These are phyloP conservation scores for Jatropha podagrica DNA, from an alignment of 441 rosid genomes.

Conservation along the genomic window DNA sequence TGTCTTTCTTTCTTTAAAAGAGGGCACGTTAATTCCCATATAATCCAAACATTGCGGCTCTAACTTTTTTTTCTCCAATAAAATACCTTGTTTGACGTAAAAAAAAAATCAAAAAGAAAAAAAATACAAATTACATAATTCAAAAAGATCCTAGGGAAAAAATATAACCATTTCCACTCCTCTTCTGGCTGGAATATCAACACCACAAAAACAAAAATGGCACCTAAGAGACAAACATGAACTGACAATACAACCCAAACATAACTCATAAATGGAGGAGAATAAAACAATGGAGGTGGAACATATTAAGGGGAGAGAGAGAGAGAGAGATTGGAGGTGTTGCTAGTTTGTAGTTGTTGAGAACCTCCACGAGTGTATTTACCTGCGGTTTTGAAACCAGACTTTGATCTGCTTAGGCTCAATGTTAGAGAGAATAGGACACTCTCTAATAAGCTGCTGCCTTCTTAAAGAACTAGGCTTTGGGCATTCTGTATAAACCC, in stretches of 20 bases:
- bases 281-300: background rate
- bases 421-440: conserved; percentile 84
- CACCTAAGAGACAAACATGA: background rate
- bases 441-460: conserved; percentile 88
- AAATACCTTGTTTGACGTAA: background rate
- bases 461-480: conserved; percentile 88
- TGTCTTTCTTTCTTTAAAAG: background rate
- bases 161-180: background rate
- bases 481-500: conserved; percentile 87
- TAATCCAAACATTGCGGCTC: background rate
- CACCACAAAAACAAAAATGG: background rate
- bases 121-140: background rate
- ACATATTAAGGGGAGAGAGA: background rate
- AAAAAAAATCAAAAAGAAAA: background rate
- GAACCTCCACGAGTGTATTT: background rate
- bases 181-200: background rate
- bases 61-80: background rate
- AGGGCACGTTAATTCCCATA: background rate
- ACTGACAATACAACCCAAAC: background rate
- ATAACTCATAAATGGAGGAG: background rate
- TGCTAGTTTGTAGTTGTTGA: background rate
- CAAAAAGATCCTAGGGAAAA: background rate
- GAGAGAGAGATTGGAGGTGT: conserved; percentile 1
- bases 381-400: conserved; percentile 98
- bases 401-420: conserved; percentile 97